phyloP scores from a whole-genome alignment of 2,329 filamentous ascomycete genomes.

The Triangularia setosa region DNA sequence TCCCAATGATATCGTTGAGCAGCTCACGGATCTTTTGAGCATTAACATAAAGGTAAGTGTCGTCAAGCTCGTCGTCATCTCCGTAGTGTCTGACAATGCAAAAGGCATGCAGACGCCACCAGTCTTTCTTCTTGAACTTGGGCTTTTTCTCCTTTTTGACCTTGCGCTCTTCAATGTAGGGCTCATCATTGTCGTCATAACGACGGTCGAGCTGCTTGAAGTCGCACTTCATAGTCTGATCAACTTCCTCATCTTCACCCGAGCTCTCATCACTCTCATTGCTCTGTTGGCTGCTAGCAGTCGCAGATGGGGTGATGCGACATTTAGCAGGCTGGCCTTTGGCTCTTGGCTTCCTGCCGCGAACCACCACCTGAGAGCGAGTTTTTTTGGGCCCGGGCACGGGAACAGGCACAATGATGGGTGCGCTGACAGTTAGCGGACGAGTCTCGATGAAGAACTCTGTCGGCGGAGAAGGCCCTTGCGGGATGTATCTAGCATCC shows the following conservation, averaged over 20 bases:
- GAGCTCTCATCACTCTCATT: neutral
- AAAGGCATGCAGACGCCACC: constrained; percentile 32
- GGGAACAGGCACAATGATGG: neutral
- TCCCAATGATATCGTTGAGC: constrained; percentile 27
- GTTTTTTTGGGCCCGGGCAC: neutral
- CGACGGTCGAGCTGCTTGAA: constrained; percentile 27
- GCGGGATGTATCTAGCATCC: too few relatives aligned
- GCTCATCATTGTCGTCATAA: constrained; percentile 28
- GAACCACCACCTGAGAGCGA: neutral
- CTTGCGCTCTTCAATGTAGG: constrained; percentile 28
- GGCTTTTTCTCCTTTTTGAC: constrained; percentile 16
- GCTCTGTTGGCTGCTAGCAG: neutral
- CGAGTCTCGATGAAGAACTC: too few relatives aligned
- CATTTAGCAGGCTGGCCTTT: neutral
- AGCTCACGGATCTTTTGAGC: constrained; percentile 29
- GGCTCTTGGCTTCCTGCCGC: neutral
- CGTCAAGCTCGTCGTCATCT: constrained; percentile 20
- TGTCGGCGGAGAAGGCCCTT: too few relatives aligned
- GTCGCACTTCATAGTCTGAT: constrained; percentile 33
- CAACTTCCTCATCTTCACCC: constrained; percentile 37
- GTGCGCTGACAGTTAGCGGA: too few relatives aligned
- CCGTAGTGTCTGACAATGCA: constrained; percentile 29
- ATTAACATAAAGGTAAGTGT: constrained; percentile 30
- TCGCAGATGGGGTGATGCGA: neutral
- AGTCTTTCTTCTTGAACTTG: constrained; percentile 25